phyloP scores from a whole-genome alignment of 1,284 basidiomycete genomes.

The Thelephora terrestris region DNA sequence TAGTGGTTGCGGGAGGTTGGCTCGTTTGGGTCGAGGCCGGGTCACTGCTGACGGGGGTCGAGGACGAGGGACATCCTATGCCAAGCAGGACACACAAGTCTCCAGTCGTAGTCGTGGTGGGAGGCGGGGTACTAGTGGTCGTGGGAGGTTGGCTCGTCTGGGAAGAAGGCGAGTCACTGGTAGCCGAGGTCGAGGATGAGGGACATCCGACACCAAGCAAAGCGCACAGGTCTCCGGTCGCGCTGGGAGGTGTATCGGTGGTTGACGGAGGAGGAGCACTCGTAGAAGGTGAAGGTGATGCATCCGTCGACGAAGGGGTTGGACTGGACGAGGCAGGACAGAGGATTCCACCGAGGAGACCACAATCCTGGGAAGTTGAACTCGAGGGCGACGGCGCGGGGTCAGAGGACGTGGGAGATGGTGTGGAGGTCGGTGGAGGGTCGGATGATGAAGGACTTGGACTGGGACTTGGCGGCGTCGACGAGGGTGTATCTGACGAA shows the following conservation, averaged over 20 bases:
- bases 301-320: background rate
- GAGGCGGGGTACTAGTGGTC: background rate
- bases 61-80: background rate
- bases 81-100: background rate
- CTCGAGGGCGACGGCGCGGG: no score
- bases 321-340: background rate
- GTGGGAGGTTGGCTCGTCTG: no score
- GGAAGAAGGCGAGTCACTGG: background rate
- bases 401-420: background rate
- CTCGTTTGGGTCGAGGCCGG: background rate
- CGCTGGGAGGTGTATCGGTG: background rate
- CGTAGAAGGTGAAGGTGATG: background rate
- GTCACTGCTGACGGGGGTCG: background rate
- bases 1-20: background rate
- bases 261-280: background rate
- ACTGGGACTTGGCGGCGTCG: background rate
- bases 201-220: background rate
- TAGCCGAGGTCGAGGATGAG: background rate
- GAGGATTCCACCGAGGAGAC: background rate
- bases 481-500: background rate
- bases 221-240: background rate
- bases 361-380: background rate
- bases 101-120: background rate
- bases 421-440: background rate
- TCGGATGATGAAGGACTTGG: background rate